These are phyloP conservation scores for Gracilaria domingensis DNA, from an alignment of 23 red algal species.

Conservation along the genomic window DNA sequence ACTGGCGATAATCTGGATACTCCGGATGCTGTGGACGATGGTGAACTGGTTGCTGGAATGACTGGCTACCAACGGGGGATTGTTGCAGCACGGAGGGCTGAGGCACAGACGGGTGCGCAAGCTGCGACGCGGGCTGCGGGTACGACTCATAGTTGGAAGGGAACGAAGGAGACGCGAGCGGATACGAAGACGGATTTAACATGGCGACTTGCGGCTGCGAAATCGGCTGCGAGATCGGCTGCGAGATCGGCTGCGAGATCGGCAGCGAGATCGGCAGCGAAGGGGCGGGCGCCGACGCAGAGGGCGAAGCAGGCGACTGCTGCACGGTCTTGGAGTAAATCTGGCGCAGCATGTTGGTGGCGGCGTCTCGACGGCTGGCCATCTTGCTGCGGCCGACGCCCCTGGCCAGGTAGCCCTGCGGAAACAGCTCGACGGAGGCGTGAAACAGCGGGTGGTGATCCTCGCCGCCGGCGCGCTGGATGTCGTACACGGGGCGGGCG, in stretches of 20 bases:
- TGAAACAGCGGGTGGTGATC: conserved; percentile 68
- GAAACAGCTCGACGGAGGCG: conserved; percentile 11
- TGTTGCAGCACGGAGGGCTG: background rate
- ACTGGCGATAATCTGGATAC: too few species aligned
- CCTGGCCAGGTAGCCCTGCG: conserved; percentile 24
- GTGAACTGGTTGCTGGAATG: background rate
- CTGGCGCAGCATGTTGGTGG: conserved; percentile 26
- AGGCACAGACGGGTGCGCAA: background rate
- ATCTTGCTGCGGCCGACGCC: conserved; percentile 52
- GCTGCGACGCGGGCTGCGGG: background rate
- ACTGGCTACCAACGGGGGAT: background rate
- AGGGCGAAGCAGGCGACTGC: background rate
- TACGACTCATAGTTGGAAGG: background rate
- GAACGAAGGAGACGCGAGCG: background rate
- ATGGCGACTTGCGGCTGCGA: background rate
- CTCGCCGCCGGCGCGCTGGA: conserved; percentile 44
- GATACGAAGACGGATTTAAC: background rate
- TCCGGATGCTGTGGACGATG: background rate
- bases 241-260: too few species aligned
- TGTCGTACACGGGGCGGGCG: conserved; percentile 1
- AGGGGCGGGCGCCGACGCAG: background rate
- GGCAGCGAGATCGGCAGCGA: background rate
- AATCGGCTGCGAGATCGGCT: background rate
- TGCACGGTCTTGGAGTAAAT: conserved; percentile 21
- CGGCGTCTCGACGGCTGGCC: conserved; percentile 42